Conservation (phyloP, 2,329 filamentous ascomycete genomes). For the Neoarthrinium moseri region DNA sequence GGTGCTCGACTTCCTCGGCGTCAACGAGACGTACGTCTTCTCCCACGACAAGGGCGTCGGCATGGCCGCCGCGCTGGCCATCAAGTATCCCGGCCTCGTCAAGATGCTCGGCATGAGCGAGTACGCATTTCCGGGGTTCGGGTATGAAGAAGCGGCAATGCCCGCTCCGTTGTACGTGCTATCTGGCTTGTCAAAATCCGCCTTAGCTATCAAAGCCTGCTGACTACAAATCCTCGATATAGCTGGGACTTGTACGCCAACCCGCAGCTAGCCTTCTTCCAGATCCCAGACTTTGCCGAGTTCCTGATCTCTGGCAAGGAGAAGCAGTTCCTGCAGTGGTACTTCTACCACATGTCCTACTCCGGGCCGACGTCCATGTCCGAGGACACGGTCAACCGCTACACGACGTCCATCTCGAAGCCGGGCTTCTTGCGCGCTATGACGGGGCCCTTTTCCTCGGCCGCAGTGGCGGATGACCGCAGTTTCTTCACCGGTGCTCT, state of each 20-base stretch:
- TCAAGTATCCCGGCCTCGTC: slow-evolving; percentile 32
- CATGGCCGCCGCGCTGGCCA: slow-evolving; percentile 37
- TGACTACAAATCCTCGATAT: too few species aligned
- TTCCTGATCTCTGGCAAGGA: slow-evolving; percentile 43
- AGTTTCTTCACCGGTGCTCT: slow-evolving; percentile 33
- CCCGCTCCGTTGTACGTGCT: slow-evolving; percentile 24
- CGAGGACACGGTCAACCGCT: slow-evolving; percentile 36
- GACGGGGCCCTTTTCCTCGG: slow-evolving; percentile 29
- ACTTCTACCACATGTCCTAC: slow-evolving; percentile 44
- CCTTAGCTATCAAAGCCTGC: too few species aligned
- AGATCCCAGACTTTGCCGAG: slow-evolving; percentile 43
- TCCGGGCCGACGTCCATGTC: slow-evolving; percentile 34
- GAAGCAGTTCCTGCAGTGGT: slow-evolving; percentile 41
- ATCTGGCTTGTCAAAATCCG: too few species aligned
- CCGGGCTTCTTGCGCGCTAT: slow-evolving; percentile 37
- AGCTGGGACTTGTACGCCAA: slow-evolving; percentile 38
- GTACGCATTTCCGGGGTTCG: slow-evolving; percentile 40
- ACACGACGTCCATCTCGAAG: slow-evolving; percentile 38
- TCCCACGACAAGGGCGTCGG: slow-evolving; percentile 45
- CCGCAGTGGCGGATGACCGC: slow-evolving; percentile 29
- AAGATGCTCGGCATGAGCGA: slow-evolving; percentile 35
- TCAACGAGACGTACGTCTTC: slow-evolving; percentile 40
- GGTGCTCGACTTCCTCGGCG: slow-evolving; percentile 40
- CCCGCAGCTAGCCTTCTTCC: slow-evolving; percentile 43
- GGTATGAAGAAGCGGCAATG: slow-evolving; percentile 30